Conservation (phyloP, 1,284 basidiomycete species). For the Porphyrellus sp. region DNA sequence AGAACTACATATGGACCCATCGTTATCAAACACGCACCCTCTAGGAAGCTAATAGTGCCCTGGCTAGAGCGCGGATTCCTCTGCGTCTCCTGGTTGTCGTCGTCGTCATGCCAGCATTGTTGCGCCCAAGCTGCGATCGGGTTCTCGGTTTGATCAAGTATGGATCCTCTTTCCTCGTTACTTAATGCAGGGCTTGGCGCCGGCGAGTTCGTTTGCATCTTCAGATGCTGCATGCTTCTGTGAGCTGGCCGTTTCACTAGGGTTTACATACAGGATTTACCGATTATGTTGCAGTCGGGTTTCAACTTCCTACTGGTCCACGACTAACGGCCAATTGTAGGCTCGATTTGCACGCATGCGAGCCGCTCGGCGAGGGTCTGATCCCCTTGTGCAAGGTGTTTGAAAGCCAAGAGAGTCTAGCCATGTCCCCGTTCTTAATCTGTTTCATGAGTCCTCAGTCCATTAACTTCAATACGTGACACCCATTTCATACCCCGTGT, state of each 20-base stretch:
- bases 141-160: not conserved
- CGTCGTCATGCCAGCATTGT: constrained; percentile 78
- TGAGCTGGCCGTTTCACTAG: not conserved
- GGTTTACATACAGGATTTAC: constrained; percentile 36
- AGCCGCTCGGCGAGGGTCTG: not conserved
- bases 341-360: constrained; percentile 1
- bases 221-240: constrained; percentile 35
- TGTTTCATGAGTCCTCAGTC: not conserved
- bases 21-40: not conserved
- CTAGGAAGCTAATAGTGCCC: constrained; percentile 41
- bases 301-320: not conserved
- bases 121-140: constrained; percentile 60
- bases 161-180: constrained; percentile 50
- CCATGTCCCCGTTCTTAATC: not conserved
- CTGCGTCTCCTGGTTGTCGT: constrained; percentile 66
- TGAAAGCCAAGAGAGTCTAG: constrained; percentile 1
- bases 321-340: not conserved
- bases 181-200: constrained; percentile 56
- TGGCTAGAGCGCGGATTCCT: constrained; percentile 68
- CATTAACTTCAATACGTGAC: not conserved
- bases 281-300: constrained; percentile 56
- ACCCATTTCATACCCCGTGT: constrained; percentile 2
- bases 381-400: not conserved
- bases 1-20: not conserved
- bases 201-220: constrained; percentile 72